A percentile compares a stretch with the other conserved stretches of the same genome.
phyloP scores from a whole-genome alignment of 2,329 filamentous ascomycete genomes.

The Aspergillus alliaceus region DNA sequence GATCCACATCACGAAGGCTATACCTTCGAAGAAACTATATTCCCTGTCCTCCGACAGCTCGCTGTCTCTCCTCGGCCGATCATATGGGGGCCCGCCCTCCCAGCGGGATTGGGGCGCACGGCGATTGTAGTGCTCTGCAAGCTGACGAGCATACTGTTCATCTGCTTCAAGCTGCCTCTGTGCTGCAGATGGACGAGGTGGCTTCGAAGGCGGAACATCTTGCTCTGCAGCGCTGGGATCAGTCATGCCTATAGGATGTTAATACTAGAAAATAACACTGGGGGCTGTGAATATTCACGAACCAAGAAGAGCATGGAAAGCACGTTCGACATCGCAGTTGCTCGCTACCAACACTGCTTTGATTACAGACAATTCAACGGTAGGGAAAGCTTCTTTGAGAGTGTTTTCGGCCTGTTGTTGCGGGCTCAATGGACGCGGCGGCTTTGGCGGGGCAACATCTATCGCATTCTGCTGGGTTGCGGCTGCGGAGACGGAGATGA shows the following conservation, averaged over 20 bases:
- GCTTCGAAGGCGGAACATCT: conserved; percentile 68
- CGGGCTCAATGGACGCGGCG: conserved; percentile 77
- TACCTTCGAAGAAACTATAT: conserved; percentile 84
- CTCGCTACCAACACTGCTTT: conserved; percentile 87
- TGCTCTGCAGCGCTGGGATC: conserved; percentile 71
- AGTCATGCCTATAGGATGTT: conserved; percentile 64
- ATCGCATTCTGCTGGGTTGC: conserved; percentile 28
- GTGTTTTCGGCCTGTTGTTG: conserved; percentile 83
- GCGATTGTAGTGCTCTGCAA: conserved; percentile 82
- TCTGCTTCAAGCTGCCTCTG: conserved; percentile 85
- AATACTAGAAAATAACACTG: conserved; percentile 1
- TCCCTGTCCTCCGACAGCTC: conserved; percentile 68
- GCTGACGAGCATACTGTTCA: conserved; percentile 85
- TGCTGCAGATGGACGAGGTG: conserved; percentile 71
- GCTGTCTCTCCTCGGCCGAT: conserved; percentile 53
- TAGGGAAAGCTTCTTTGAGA: conserved; percentile 89
- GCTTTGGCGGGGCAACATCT: conserved; percentile 68
- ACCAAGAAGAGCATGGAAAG: conserved; percentile 93
- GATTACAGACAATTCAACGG: conserved; percentile 75
- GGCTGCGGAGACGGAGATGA: conserved; percentile 26
- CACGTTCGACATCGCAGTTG: conserved; percentile 81
- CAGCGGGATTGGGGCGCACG: conserved; percentile 32
- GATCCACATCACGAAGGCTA: background rate
- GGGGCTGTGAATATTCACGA: conserved; percentile 28
- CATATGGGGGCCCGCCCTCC: conserved; percentile 37